Conservation (phyloP, 108 stramenopile genomes). For the Nitzschia palea region DNA sequence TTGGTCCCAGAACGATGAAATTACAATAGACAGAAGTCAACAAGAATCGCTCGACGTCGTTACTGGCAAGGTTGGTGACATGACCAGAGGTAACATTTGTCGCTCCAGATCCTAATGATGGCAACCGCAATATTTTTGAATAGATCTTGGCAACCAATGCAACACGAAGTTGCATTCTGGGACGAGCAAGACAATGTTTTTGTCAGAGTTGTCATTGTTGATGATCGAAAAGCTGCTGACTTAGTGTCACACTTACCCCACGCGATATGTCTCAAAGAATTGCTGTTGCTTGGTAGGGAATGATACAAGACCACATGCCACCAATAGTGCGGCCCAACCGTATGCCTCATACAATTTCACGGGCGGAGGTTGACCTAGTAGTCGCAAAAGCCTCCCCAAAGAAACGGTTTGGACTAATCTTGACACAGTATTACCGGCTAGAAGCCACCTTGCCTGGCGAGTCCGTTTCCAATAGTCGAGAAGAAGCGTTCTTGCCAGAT, state of each 20-base stretch:
- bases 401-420: conserved; percentile 65
- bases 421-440: conserved; percentile 37
- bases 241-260: conserved; percentile 5
- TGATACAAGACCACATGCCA: conserved; percentile 50
- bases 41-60: conserved; percentile 91
- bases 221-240: too few relatives aligned
- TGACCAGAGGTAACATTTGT: conserved; percentile 57
- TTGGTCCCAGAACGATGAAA: conserved; percentile 81
- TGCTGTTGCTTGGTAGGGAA: conserved; percentile 38
- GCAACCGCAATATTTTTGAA: conserved; percentile 58
- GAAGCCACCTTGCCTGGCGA: conserved; percentile 67
- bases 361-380: background rate
- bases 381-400: conserved; percentile 44
- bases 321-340: conserved; percentile 62
- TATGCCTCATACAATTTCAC: conserved; percentile 33
- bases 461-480: conserved; percentile 54
- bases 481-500: conserved; percentile 49
- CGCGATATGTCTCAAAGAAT: conserved; percentile 27
- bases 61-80: conserved; percentile 87
- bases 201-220: too few relatives aligned
- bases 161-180: conserved; percentile 80
- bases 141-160: conserved; percentile 77
- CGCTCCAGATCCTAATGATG: conserved; percentile 9
- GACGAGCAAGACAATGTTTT: conserved; percentile 56
- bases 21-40: conserved; percentile 64